These are phyloP conservation scores for Ceratocystis papillata DNA, from an alignment of 2,329 filamentous ascomycete species.

Conservation along the genomic window DNA sequence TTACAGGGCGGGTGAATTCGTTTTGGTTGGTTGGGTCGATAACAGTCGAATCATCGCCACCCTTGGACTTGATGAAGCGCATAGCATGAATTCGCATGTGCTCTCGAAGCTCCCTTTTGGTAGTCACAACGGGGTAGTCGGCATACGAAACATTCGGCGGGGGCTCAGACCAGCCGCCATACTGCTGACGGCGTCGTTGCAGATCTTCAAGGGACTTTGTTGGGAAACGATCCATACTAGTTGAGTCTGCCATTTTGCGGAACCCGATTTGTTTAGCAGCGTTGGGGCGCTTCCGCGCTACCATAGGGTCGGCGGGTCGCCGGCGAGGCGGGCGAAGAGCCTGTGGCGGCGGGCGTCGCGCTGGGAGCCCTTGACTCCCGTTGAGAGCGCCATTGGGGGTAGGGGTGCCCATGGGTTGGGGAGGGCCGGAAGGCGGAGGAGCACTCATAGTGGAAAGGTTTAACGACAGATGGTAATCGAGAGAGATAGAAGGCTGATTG, in stretches of 20 bases:
- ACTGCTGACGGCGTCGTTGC: constrained; percentile 37
- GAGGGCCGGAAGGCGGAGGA: constrained; percentile 31
- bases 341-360: constrained; percentile 21
- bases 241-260: constrained; percentile 20
- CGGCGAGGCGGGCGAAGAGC: constrained; percentile 20
- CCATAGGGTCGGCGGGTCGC: constrained; percentile 24
- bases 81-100: constrained; percentile 80
- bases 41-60: constrained; percentile 41
- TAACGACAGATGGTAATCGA: not conserved
- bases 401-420: constrained; percentile 30
- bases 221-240: constrained; percentile 17
- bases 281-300: constrained; percentile 20
- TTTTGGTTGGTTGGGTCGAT: constrained; percentile 59
- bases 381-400: constrained; percentile 5
- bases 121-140: constrained; percentile 63
- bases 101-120: constrained; percentile 67
- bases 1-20: constrained; percentile 78
- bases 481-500: not conserved
- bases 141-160: constrained; percentile 40
- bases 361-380: constrained; percentile 13
- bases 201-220: constrained; percentile 26
- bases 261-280: constrained; percentile 22
- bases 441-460: constrained; percentile 36
- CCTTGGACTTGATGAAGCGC: constrained; percentile 55
- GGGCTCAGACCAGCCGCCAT: constrained; percentile 49